Conservation (phyloP, 495 filamentous ascomycete genomes). For the Choiromyces venosus region DNA sequence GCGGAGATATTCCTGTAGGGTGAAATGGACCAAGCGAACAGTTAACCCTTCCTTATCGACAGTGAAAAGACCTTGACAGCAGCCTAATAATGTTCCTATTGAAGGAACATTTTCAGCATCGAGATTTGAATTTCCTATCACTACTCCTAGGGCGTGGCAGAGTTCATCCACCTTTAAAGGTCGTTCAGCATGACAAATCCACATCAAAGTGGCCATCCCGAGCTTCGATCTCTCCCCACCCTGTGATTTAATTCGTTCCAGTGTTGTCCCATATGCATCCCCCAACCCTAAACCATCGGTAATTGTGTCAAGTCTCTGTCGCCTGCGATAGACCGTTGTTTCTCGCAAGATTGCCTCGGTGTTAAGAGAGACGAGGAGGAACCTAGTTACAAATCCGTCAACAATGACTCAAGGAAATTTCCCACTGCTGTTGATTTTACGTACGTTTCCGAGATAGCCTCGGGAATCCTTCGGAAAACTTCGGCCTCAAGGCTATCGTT, state of each 20-base stretch:
- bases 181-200: neutral
- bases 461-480: too few species aligned
- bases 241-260: neutral
- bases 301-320: neutral
- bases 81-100: too few species aligned
- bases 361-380: neutral
- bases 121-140: too few species aligned
- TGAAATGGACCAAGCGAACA: neutral
- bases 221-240: neutral
- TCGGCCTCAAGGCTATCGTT: too few species aligned
- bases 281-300: neutral
- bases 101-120: too few species aligned
- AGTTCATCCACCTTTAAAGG: too few species aligned
- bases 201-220: too few species aligned
- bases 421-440: neutral
- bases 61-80: too few species aligned
- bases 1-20: neutral
- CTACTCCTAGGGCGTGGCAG: too few species aligned
- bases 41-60: too few species aligned
- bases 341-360: neutral
- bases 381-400: neutral
- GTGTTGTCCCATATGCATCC: neutral
- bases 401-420: neutral
- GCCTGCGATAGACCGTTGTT: neutral
- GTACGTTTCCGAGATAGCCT: neutral